Base-by-base conservation (phyloP, 2,329 filamentous ascomycete genomes). In the Penicillium digitatum region DNA sequence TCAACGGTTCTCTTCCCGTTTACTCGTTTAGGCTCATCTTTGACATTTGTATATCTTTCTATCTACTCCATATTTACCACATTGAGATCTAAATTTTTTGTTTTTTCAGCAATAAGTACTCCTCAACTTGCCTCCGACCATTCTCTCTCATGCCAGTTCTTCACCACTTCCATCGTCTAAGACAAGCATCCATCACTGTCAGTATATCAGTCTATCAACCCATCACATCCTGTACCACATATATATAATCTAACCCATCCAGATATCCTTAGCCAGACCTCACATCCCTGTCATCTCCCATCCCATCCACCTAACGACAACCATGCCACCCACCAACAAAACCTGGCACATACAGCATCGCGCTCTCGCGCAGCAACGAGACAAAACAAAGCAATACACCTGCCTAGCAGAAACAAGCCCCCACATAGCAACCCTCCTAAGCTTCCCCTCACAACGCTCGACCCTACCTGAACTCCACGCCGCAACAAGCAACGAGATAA, bases 351-450 rank as follows among this genome's bases (percentile, higher is more conserved):
- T 48, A 45, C 50, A 56, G n/a, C 52, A 54, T 24, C 52, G 18
- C 29, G 35, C 37, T 9, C 45, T 52, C 35, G n/a, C 32, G 5
- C 52, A 56, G 37, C 51, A 55, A 42, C 55, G 47, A 26, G 50
- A 55, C 32, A 43, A 45, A 20, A 52, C 34, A 24, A 58, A 62
- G 40, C 27, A 49, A 54, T 67, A 62, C 48, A 59, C 58, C 40
- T 62, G 56, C 20, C 64, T 60, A 20, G 31, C 63, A 40, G 64
- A 66, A 61, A 66, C 63, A 52, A 54, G 43, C 14, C 59, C 57
- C 20, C 66, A 68, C 46, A 34, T 55, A 18, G 66, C 66, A 42
- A 67, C 66, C 22, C 64, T 68, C 26, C 66, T 68, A 14, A 56
- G 66, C 42, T 68, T 66, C 48, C 66, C 66, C 20, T 67, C 66